Percentiles rank a stretch among this genome's conserved stretches.
Conservation (phyloP, 768 basidiomycete genomes). For the Mycena polygramma region DNA sequence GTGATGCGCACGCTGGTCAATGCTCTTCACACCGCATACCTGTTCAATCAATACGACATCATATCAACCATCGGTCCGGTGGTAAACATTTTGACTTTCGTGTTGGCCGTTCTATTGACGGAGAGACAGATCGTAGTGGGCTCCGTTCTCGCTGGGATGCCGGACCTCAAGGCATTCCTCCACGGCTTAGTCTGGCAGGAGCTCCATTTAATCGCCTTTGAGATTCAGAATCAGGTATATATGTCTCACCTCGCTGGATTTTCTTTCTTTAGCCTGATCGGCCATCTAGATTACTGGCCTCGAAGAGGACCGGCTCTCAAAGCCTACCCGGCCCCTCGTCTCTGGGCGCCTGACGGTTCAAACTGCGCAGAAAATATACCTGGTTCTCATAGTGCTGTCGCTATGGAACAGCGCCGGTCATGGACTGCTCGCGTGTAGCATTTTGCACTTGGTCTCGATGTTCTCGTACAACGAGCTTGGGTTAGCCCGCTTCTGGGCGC, state of each 20-base stretch:
- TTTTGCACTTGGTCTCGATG: conserved; percentile 28
- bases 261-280: background rate
- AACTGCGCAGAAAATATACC: conserved; percentile 29
- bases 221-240: conserved; percentile 24
- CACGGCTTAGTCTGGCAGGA: conserved; percentile 31
- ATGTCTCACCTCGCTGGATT: background rate
- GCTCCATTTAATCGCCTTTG: conserved; percentile 33
- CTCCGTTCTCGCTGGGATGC: conserved; percentile 22
- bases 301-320: conserved; percentile 30
- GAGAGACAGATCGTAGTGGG: conserved; percentile 23
- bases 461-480: conserved; percentile 29
- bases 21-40: conserved; percentile 2
- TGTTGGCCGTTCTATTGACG: background rate
- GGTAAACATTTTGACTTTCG: background rate
- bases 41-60: conserved; percentile 23
- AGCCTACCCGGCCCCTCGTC: conserved; percentile 32
- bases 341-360: conserved; percentile 28
- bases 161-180: conserved; percentile 21
- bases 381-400: conserved; percentile 14
- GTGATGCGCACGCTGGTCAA: too few relatives aligned
- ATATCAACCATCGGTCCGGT: conserved; percentile 10
- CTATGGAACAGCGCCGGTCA: conserved; percentile 26
- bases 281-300: conserved; percentile 28
- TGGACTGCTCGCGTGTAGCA: conserved; percentile 27
- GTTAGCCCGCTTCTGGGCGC: conserved; percentile 19